Percentiles rank a stretch among this genome's conserved stretches.
These are phyloP conservation scores for Cercis canadensis DNA, from an alignment of 306 rosid genomes.

Conservation along the genomic window DNA sequence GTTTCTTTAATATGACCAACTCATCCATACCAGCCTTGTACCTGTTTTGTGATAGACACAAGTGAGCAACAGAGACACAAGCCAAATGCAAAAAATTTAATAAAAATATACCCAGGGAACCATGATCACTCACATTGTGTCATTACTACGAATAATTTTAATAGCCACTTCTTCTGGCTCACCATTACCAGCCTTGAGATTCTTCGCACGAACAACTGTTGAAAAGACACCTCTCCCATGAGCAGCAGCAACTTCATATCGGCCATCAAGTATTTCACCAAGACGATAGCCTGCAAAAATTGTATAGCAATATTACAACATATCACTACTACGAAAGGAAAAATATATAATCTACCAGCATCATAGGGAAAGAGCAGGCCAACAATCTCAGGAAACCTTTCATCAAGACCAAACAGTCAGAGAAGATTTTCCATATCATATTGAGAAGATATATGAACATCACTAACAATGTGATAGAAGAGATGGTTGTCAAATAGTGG, in stretches of 20 bases:
- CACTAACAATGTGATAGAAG: neutral
- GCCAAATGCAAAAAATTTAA: conserved; percentile 9
- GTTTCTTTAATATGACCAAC: conserved; percentile 85
- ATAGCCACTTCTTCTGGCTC: conserved; percentile 98
- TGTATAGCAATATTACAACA: conserved; percentile 31
- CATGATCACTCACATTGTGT: conserved; percentile 77
- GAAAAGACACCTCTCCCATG: conserved; percentile 99
- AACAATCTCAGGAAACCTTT: conserved; percentile 8
- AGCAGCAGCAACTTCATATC: conserved; percentile 93
- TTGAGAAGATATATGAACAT: neutral
- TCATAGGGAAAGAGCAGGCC: neutral
- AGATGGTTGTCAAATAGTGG: no score
- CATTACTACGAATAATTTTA: conserved; percentile 94
- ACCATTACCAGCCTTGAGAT: conserved; percentile 71
- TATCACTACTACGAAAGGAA: neutral
- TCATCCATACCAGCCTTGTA: conserved; percentile 99
- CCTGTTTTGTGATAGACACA: conserved; percentile 57
- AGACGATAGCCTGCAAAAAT: conserved; percentile 74
- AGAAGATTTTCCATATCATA: conserved; percentile 1
- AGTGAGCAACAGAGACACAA: conserved; percentile 24
- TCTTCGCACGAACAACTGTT: conserved; percentile 91
- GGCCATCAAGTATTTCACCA: conserved; percentile 94
- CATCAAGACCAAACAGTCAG: neutral
- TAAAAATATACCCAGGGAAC: conserved; percentile 13
- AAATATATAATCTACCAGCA: neutral